Conservation (phyloP, 352 stramenopile species). For the Phytopythium helicoides region DNA sequence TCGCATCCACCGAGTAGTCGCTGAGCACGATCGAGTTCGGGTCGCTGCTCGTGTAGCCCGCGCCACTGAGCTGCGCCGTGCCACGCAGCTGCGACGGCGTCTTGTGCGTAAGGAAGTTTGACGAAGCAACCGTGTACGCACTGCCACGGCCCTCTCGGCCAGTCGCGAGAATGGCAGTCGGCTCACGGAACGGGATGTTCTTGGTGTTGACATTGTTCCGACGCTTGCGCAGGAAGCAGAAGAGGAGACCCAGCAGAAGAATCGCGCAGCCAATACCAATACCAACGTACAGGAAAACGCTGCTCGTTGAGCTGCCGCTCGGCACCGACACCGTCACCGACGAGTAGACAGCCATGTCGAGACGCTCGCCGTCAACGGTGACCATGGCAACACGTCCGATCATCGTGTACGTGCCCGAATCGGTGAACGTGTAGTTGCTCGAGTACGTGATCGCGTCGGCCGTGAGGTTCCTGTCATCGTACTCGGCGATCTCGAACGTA, state of each 20-base stretch:
- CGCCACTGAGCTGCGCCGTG: slow-evolving; percentile 20
- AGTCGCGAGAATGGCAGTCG: slow-evolving; percentile 23
- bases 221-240: slow-evolving; percentile 73
- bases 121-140: slow-evolving; percentile 59
- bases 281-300: slow-evolving; percentile 70
- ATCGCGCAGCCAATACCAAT: slow-evolving; percentile 64
- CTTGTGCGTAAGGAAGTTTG: slow-evolving; percentile 68
- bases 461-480: slow-evolving; percentile 64
- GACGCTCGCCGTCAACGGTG: slow-evolving; percentile 63
- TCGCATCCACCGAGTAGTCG: slow-evolving; percentile 18
- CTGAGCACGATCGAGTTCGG: slow-evolving; percentile 30
- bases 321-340: slow-evolving; percentile 57
- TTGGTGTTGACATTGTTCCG: slow-evolving; percentile 55
- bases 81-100: slow-evolving; percentile 35
- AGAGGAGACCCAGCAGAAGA: slow-evolving; percentile 57
- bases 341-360: slow-evolving; percentile 85
- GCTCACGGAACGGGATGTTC: slow-evolving; percentile 74
- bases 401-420: slow-evolving; percentile 61
- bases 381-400: slow-evolving; percentile 71
- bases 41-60: slow-evolving; percentile 40
- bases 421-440: slow-evolving; percentile 51
- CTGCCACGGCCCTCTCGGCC: slow-evolving; percentile 34
- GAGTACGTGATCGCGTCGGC: slow-evolving; percentile 48
- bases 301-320: slow-evolving; percentile 36
- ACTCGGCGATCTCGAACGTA: slow-evolving; percentile 52